These are phyloP conservation scores for Acer campestre DNA, from an alignment of 345 rosid genomes.

Conservation along the genomic window DNA sequence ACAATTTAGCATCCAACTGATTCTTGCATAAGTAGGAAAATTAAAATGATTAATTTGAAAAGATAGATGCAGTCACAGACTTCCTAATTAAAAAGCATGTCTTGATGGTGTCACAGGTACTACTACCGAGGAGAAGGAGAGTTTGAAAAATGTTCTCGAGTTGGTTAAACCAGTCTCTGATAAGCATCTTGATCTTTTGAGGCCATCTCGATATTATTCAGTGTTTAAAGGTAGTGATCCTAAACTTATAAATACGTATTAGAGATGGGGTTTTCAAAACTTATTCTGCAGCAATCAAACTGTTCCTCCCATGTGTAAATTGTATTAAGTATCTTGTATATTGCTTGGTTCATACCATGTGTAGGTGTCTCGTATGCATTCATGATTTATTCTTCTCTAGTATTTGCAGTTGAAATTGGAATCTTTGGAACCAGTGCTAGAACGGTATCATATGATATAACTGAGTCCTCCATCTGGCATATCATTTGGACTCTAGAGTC, in stretches of 20 bases:
- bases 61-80: background rate
- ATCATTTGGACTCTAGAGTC: background rate
- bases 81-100: constrained; percentile 9
- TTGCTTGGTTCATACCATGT: constrained; percentile 1
- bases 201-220: constrained; percentile 61
- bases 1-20: background rate
- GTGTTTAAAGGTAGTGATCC: constrained; percentile 52
- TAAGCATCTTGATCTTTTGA: constrained; percentile 71
- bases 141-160: constrained; percentile 52
- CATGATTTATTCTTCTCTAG: background rate
- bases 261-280: background rate
- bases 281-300: background rate
- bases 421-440: background rate
- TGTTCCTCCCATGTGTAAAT: background rate
- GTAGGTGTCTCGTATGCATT: background rate
- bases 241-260: background rate
- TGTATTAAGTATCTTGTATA: background rate
- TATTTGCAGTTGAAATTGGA: constrained; percentile 2
- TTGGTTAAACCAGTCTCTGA: constrained; percentile 53
- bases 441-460: background rate
- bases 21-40: constrained; percentile 5
- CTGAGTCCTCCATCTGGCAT: background rate
- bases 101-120: constrained; percentile 38
- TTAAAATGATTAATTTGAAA: background rate
- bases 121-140: constrained; percentile 34